Percentiles rank a stretch among this genome's conserved stretches.
Conservation (phyloP, 2,329 filamentous ascomycete genomes). For the Fusarium sp. region DNA sequence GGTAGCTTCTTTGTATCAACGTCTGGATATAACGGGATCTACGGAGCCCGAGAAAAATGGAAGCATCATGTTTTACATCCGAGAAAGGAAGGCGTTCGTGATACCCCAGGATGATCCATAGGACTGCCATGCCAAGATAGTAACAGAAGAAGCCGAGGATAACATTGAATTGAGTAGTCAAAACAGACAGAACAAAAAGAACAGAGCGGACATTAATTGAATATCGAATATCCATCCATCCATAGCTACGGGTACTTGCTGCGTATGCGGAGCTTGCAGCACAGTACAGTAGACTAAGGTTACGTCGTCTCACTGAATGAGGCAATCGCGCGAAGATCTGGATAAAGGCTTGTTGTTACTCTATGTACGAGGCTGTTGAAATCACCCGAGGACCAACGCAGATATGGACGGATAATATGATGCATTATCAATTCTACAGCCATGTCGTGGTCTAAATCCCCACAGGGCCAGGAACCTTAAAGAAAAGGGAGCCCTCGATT, state of each 20-base stretch:
- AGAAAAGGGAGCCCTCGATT: not conserved
- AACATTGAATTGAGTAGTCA: not conserved
- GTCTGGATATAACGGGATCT: constrained; percentile 22
- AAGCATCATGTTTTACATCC: constrained; percentile 6
- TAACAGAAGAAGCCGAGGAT: not conserved
- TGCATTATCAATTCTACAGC: not conserved
- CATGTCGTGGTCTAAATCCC: not conserved
- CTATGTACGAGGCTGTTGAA: not conserved
- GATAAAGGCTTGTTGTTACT: constrained; percentile 22
- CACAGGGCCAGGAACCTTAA: constrained; percentile 2
- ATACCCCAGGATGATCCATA: not conserved
- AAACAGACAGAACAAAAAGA: not conserved
- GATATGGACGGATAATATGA: not conserved
- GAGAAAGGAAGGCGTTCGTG: constrained; percentile 30
- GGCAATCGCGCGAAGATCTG: constrained; percentile 30
- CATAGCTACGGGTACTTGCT: not conserved
- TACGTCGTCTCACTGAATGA: constrained; percentile 18
- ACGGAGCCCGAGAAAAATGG: constrained; percentile 17
- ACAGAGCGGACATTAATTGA: constrained; percentile 8
- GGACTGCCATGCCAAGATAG: constrained; percentile 1
- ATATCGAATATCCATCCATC: not conserved
- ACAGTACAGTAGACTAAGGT: not conserved
- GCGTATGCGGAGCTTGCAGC: constrained; percentile 21
- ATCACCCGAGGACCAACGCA: not conserved
- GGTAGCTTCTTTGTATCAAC: constrained; percentile 3